A percentile compares a stretch with the other conserved stretches of the same genome.
Evolutionary conservation across 2,329 filamentous ascomycete genomes (phyloP).

Genomic region (Epichloe sibirici): DNA sequence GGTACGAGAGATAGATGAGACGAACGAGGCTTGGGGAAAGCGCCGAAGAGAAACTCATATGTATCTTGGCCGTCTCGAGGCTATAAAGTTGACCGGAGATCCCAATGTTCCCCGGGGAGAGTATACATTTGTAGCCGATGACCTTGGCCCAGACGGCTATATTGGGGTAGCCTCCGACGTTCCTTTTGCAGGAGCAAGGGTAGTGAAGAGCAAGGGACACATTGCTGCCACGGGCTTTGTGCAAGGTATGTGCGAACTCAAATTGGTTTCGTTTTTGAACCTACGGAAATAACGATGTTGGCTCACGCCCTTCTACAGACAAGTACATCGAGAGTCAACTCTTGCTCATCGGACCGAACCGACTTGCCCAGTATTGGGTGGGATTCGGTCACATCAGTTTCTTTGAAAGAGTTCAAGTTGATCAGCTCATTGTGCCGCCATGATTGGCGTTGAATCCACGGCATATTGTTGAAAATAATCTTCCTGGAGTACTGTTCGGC

Average conservation of each 20-base stretch:
- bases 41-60: slow-evolving; percentile 34
- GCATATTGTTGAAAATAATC: too few species aligned
- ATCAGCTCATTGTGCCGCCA: slow-evolving; percentile 29
- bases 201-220: slow-evolving; percentile 66
- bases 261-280: not conserved
- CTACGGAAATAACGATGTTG: not conserved
- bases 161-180: slow-evolving; percentile 51
- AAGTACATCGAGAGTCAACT: slow-evolving; percentile 64
- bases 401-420: slow-evolving; percentile 48
- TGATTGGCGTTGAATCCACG: not conserved
- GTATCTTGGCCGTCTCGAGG: slow-evolving; percentile 60
- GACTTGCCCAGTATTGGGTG: slow-evolving; percentile 74
- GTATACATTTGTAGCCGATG: slow-evolving; percentile 66
- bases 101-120: slow-evolving; percentile 81
- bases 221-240: slow-evolving; percentile 62
- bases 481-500: too few species aligned
- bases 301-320: slow-evolving; percentile 33
- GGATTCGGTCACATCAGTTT: slow-evolving; percentile 47
- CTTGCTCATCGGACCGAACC: slow-evolving; percentile 65
- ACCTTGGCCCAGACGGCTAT: slow-evolving; percentile 57
- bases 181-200: slow-evolving; percentile 59
- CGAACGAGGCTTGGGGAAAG: slow-evolving; percentile 30
- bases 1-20: slow-evolving; percentile 27
- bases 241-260: slow-evolving; percentile 42
- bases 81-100: slow-evolving; percentile 86